Base-by-base conservation (phyloP, 2,329 filamentous ascomycete species). In the Plenodomus lindquistii region DNA sequence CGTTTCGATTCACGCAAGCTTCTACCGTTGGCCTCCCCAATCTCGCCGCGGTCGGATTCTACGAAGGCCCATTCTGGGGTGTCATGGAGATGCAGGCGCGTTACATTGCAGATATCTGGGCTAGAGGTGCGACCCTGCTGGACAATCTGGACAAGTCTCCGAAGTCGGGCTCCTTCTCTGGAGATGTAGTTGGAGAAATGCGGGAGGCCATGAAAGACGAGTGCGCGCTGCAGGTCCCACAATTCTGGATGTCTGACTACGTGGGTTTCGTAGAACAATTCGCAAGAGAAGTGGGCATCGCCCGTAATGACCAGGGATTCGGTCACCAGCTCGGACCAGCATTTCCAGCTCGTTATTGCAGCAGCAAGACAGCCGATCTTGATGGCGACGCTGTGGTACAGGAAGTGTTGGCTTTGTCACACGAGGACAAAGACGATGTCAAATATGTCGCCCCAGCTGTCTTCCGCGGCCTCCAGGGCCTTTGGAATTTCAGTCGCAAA, bases 171-270 rank as follows among this genome's bases (percentile, higher is more conserved):
- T 9, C 57, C n/a, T 49, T 55, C 63, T 22, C 59, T 57, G 8
- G 57, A 66, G 50, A 58, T 3, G 51, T 48, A 8, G 48, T 59
- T 2, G 51, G 51, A 37, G 24, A 36, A 4, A 75, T 89, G 24
- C 79, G 86, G 11, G 62, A 63, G 40, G 61, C 63, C 1, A 70
- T 77, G 48, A 46, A 46, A 3, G 58, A 60, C 1, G 58, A 41
- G 10, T 16, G 8, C 8, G 46, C 53, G 9, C 39, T 77, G 72
- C 9, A 79, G 76, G 57, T 87, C 69, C 52, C 79, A 1, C 90
- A 94, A 60, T 94, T 91, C 59, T 90, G 89, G 31, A 92, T 93
- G 86, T 86, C 85, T 9, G 90, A 95, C 69, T 93, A 92, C 67
- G 72, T 84, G 7, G 92, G 85, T 52, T 72, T 93, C 11, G 86